Evolutionary conservation across 2,329 filamentous ascomycete genomes (phyloP).

Genomic region (Phyllosticta citrichinensis): DNA sequence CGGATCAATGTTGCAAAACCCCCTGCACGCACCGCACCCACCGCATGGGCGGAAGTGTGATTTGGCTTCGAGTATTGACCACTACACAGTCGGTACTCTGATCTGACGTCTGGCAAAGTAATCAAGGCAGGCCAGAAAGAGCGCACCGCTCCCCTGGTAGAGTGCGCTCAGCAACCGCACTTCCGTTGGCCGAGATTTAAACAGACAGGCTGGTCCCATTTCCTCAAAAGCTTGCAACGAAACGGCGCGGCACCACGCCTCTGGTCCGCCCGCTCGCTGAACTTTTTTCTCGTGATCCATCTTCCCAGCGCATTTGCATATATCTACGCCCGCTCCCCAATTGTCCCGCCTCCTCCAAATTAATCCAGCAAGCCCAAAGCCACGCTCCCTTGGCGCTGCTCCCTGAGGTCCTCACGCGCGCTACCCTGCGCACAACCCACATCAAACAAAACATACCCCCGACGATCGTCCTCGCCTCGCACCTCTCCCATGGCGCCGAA

Average conservation of each 20-base stretch:
- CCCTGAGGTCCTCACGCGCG: background rate
- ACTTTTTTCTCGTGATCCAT: background rate
- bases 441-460: background rate
- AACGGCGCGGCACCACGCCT: background rate
- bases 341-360: background rate
- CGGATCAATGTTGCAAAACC: background rate
- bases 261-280: background rate
- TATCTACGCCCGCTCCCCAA: background rate
- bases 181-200: background rate
- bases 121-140: background rate
- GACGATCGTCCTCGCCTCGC: background rate
- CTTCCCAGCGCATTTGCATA: background rate
- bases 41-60: background rate
- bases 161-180: background rate
- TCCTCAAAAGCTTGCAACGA: background rate
- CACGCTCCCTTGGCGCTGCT: background rate
- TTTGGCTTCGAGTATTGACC: background rate
- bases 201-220: background rate
- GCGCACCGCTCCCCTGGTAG: background rate
- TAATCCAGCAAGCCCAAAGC: background rate
- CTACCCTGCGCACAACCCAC: background rate
- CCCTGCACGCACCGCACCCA: background rate
- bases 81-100: background rate
- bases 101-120: background rate
- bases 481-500: slow-evolving; percentile 37